Conservation (phyloP, 2,329 filamentous ascomycete species). For the Sphaerulina populicola region DNA sequence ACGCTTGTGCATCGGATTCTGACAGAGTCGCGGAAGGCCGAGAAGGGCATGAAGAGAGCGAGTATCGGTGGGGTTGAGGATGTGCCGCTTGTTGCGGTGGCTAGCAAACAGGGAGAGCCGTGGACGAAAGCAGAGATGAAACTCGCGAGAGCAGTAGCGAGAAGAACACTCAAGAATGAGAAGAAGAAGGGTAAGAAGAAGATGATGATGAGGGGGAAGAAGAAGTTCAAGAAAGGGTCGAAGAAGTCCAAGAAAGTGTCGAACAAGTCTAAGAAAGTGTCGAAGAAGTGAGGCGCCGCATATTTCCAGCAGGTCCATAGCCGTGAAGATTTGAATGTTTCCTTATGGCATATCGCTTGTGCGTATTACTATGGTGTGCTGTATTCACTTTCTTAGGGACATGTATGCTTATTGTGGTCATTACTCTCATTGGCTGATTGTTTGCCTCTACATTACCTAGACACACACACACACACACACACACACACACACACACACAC, state of each 20-base stretch:
- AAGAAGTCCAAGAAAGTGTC: background rate
- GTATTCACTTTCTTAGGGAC: too few species aligned
- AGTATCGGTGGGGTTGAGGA: conserved; percentile 10
- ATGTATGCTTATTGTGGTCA: too few species aligned
- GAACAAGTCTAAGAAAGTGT: background rate
- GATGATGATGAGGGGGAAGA: background rate
- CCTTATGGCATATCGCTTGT: too few species aligned
- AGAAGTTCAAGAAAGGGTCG: background rate
- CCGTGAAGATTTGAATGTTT: too few species aligned
- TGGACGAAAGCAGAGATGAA: conserved; percentile 16
- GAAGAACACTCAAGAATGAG: conserved; percentile 15
- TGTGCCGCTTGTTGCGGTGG: conserved; percentile 13
- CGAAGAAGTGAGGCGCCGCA: background rate
- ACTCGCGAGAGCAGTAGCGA: conserved; percentile 15
- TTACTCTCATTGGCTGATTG: too few species aligned
- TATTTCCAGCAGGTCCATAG: too few species aligned
- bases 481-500: too few species aligned
- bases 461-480: too few species aligned
- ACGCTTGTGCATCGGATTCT: conserved; percentile 12
- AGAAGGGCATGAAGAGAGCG: conserved; percentile 2
- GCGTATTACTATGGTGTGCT: too few species aligned
- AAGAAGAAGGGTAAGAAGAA: conserved; percentile 11
- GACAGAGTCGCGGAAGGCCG: conserved; percentile 7
- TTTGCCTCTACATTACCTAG: too few species aligned
- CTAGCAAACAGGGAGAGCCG: background rate